A percentile compares a stretch with the other conserved stretches of the same genome.
These are phyloP conservation scores for Keithomyces neogunnii DNA, from an alignment of 2,329 filamentous ascomycete species.

Conservation along the genomic window DNA sequence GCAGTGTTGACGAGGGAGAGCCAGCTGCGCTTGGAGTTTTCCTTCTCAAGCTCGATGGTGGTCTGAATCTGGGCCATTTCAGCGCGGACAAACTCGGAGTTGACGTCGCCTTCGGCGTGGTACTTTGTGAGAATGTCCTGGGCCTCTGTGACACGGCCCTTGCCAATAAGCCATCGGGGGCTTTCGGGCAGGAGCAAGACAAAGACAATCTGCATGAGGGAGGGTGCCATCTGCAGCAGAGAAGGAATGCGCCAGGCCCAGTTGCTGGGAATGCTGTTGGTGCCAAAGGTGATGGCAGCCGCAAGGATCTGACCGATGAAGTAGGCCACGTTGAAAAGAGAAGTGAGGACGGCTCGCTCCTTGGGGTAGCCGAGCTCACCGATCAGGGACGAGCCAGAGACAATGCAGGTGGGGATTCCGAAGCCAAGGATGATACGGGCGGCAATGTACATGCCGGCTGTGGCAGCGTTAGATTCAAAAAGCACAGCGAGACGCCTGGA, in stretches of 20 bases:
- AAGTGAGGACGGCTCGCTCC: constrained; percentile 49
- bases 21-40: constrained; percentile 32
- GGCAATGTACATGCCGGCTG: constrained; percentile 51
- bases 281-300: constrained; percentile 38
- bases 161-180: too few species aligned
- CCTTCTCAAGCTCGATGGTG: too few species aligned
- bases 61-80: too few species aligned
- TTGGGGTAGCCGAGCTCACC: constrained; percentile 54
- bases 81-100: too few species aligned
- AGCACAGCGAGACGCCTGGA: background rate
- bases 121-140: too few species aligned
- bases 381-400: constrained; percentile 48
- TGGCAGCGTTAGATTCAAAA: too few species aligned
- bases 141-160: too few species aligned
- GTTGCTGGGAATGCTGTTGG: constrained; percentile 24
- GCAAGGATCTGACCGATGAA: constrained; percentile 45
- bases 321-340: constrained; percentile 50
- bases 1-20: constrained; percentile 39
- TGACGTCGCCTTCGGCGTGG: too few species aligned
- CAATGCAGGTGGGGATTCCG: constrained; percentile 52
- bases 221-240: constrained; percentile 33
- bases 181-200: constrained; percentile 25
- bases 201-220: constrained; percentile 28
- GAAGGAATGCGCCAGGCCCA: constrained; percentile 31
- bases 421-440: constrained; percentile 52